Evolutionary conservation across 495 filamentous ascomycete genomes (phyloP).

Genomic region (Penicillium flavigenum): DNA sequence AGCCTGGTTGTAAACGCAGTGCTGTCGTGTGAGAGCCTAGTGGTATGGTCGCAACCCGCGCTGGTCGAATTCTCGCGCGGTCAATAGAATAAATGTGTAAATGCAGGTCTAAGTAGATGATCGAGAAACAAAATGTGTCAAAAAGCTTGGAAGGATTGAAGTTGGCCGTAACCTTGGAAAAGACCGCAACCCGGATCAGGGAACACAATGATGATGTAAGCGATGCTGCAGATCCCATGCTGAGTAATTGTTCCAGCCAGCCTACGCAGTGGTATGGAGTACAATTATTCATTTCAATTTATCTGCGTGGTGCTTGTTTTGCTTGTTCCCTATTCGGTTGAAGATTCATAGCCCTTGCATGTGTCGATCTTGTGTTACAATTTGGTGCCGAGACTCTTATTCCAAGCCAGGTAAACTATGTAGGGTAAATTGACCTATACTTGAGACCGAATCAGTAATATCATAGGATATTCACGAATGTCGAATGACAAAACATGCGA

Average conservation of each 20-base stretch:
- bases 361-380: not conserved
- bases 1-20: constrained; percentile 10
- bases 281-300: constrained; percentile 1
- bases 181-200: constrained; percentile 7
- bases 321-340: not conserved
- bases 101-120: not conserved
- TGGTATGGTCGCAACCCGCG: not conserved
- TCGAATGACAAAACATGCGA: not conserved
- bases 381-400: not conserved
- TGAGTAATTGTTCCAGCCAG: constrained; percentile 9
- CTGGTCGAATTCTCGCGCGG: not conserved
- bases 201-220: constrained; percentile 16
- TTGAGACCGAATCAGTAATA: not conserved
- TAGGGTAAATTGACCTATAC: not conserved
- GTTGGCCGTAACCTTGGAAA: not conserved
- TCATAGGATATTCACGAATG: not conserved
- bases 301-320: not conserved
- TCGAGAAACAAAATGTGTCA: not conserved
- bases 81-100: not conserved
- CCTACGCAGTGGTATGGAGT: not conserved
- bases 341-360: not conserved
- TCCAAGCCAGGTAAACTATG: not conserved
- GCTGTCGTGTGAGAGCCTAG: constrained; percentile 15
- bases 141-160: not conserved
- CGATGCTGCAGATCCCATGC: constrained; percentile 2